Evolutionary conservation across 192 early-diverging fungal genomes (phyloP), one percentile per base, ranked within the genome.

Genomic region (Phlyctochytrium arcticum): DNA sequence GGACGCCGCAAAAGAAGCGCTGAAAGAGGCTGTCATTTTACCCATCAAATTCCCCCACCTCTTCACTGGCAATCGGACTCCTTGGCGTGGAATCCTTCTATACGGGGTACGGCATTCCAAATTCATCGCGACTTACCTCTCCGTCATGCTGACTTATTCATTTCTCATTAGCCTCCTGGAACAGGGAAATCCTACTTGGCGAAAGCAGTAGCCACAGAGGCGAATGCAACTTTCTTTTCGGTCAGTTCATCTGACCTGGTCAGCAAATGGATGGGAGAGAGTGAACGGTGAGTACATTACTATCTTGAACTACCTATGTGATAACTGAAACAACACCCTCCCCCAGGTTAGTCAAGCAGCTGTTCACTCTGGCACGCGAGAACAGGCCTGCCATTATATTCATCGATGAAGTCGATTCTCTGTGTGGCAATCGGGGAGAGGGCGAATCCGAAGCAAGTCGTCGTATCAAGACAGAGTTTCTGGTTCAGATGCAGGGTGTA

Each of bases 231-330:
- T 17, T 99, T 99, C 67, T 96, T 98, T 57, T 91, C 94, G 12
- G 90, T 99, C 21, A 94, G 92, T 10, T 98, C 95, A 4, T 96
- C 95, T 4, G 96, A 99, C 75, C 79, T 99, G 50, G 95, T 99
- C n/a, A 90, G 88, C 70, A 99, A 97, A 80, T 99, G 94, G 94
- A 97, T 99, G 90, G 95, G 96, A 48, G 95, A 99, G 74, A 89
- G 87, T 80, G 96, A 98, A 74, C 77, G 91, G 87, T 81, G 59
- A 48, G 53, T 44, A 21, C 2, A 17, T 46, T 29, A 0, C 26
- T n/a, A n/a, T n/a, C n/a, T n/a, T n/a, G n/a, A n/a, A n/a, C n/a
- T 60, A 8, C 19, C 10, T n/a, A n/a, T n/a, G n/a, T n/a, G n/a
- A n/a, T n/a, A n/a, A n/a, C n/a, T 26, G n/a, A n/a, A n/a, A n/a